Conservation (phyloP, 257 asterid genomes). For the Solanum bulbocastanum region DNA sequence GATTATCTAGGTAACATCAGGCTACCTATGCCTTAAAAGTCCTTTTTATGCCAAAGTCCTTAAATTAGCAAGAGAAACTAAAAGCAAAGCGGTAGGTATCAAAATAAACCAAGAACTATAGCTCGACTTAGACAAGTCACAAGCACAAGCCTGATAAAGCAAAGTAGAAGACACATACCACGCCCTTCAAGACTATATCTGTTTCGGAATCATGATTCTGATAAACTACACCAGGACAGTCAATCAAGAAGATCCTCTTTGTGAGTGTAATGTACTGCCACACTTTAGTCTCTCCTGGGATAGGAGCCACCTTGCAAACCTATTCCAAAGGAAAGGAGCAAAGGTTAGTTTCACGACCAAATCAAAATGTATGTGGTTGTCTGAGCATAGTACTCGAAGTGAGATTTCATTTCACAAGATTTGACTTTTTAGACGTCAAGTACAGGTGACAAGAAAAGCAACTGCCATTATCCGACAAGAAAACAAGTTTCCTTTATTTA, state of each 20-base stretch:
- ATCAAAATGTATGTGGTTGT: not conserved
- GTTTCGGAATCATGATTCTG: slow-evolving; percentile 77
- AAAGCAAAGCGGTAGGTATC: not conserved
- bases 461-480: not conserved
- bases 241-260: slow-evolving; percentile 79
- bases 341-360: not conserved
- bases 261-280: slow-evolving; percentile 97
- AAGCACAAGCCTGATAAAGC: not conserved
- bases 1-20: not conserved
- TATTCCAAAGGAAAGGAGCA: slow-evolving; percentile 7
- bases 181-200: slow-evolving; percentile 94
- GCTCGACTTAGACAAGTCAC: not conserved
- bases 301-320: slow-evolving; percentile 98
- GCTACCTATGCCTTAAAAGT: not conserved
- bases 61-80: not conserved
- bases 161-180: slow-evolving; percentile 40
- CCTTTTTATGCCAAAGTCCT: not conserved
- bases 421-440: not conserved
- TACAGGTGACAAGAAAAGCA: not conserved
- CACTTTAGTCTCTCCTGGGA: slow-evolving; percentile 97
- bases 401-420: not conserved
- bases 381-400: not conserved
- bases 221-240: slow-evolving; percentile 97
- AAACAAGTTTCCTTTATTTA: not conserved
- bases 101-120: not conserved